phyloP scores from a whole-genome alignment of 306 rosid genomes.

The Quercus cerris region DNA sequence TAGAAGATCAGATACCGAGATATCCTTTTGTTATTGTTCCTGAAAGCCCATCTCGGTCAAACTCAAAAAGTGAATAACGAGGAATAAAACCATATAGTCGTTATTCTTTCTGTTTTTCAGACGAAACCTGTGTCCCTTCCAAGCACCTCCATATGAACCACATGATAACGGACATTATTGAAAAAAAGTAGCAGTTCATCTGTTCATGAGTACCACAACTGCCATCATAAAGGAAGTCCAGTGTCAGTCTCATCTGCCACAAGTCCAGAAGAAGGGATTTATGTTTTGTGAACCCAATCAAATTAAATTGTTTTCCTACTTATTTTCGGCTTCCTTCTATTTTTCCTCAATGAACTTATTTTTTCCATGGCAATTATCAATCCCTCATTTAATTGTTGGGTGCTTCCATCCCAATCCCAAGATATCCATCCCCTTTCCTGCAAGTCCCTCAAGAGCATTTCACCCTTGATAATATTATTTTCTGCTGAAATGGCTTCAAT shows the following conservation, averaged over 20 bases:
- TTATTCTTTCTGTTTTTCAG: too few species aligned
- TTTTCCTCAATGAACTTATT: neutral
- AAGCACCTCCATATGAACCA: neutral
- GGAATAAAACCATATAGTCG: too few species aligned
- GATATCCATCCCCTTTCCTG: slow-evolving; percentile 46
- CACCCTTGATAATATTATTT: slow-evolving; percentile 33
- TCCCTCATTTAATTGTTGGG: slow-evolving; percentile 27
- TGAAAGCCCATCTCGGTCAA: too few species aligned
- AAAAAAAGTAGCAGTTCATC: neutral
- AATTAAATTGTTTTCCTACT: neutral
- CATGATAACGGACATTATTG: neutral
- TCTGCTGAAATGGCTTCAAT: slow-evolving; percentile 37
- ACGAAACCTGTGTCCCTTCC: too few species aligned
- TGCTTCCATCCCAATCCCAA: slow-evolving; percentile 32
- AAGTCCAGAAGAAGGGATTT: neutral
- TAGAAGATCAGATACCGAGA: too few species aligned
- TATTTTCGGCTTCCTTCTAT: neutral
- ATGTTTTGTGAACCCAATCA: neutral
- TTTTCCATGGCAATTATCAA: slow-evolving; percentile 38
- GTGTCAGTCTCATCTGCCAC: neutral
- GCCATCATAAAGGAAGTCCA: neutral
- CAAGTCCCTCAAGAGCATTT: slow-evolving; percentile 54
- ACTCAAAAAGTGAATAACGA: too few species aligned
- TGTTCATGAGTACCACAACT: neutral
- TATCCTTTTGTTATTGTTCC: too few species aligned